Conservation (phyloP, 1,284 basidiomycete species). For the Thecaphora thlaspeos region DNA sequence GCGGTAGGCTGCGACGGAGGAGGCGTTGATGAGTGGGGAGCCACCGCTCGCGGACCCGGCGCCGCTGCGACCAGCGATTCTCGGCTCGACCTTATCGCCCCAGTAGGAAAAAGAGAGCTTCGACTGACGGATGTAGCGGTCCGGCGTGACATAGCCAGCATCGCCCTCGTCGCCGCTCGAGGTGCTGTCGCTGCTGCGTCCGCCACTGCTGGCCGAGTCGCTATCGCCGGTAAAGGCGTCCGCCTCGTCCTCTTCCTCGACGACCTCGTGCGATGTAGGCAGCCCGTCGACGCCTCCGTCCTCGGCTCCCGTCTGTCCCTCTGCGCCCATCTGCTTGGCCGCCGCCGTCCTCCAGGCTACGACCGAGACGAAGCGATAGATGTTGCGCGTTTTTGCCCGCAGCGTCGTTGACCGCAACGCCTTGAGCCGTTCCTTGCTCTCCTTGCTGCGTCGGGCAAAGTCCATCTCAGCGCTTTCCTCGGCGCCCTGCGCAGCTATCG, state of each 20-base stretch:
- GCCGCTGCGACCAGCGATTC: not conserved
- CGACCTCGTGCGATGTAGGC: constrained; percentile 32
- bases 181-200: constrained; percentile 9
- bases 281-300: constrained; percentile 14
- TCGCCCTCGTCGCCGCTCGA: constrained; percentile 30
- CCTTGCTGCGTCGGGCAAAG: constrained; percentile 39
- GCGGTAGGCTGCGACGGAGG: constrained; percentile 1
- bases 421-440: constrained; percentile 46
- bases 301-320: not conserved
- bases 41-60: too few relatives aligned
- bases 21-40: not conserved
- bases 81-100: constrained; percentile 41
- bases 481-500: not conserved
- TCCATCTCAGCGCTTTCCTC: constrained; percentile 12
- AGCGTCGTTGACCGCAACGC: constrained; percentile 45
- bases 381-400: constrained; percentile 44
- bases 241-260: constrained; percentile 33
- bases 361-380: constrained; percentile 47
- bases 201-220: constrained; percentile 16
- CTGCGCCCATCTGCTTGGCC: constrained; percentile 1
- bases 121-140: constrained; percentile 39
- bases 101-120: constrained; percentile 50
- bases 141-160: constrained; percentile 23
- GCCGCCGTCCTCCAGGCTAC: constrained; percentile 34
- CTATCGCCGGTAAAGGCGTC: constrained; percentile 15